A percentile compares a stretch with the other conserved stretches of the same genome.
These are phyloP conservation scores for Coniochaeta prunicola DNA, from an alignment of 2,329 filamentous ascomycete genomes.

Conservation along the genomic window DNA sequence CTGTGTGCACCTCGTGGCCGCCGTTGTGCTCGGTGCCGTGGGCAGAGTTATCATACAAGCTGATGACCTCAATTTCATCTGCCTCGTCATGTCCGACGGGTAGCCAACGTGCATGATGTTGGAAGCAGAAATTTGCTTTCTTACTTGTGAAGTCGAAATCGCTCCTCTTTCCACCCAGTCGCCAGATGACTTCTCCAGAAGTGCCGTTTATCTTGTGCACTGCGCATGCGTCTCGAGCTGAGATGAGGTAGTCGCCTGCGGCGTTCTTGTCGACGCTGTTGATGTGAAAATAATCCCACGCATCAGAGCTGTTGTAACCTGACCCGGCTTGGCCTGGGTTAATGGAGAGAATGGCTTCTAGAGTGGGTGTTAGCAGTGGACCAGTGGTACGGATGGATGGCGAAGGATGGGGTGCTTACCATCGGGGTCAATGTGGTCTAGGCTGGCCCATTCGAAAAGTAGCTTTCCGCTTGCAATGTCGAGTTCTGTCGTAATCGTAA, in stretches of 20 bases:
- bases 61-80: conserved; percentile 28
- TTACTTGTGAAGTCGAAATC: conserved; percentile 27
- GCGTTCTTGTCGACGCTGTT: conserved; percentile 40
- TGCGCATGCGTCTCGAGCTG: conserved; percentile 31
- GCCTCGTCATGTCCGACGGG: conserved; percentile 24
- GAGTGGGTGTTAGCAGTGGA: not conserved
- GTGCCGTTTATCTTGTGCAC: conserved; percentile 33
- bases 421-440: conserved; percentile 46
- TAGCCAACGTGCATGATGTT: conserved; percentile 39
- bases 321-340: conserved; percentile 31
- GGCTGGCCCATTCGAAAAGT: conserved; percentile 51
- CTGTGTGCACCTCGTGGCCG: conserved; percentile 16
- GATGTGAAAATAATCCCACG: conserved; percentile 45
- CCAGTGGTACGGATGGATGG: not conserved
- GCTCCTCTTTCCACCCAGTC: conserved; percentile 32
- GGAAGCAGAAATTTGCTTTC: conserved; percentile 30
- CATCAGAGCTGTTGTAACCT: conserved; percentile 17
- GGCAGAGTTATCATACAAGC: conserved; percentile 43
- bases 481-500: conserved; percentile 20
- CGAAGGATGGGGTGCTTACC: conserved; percentile 21
- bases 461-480: conserved; percentile 47
- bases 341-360: conserved; percentile 37
- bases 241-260: conserved; percentile 38
- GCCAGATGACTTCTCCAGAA: conserved; percentile 37
- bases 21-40: conserved; percentile 30